Evolutionary conservation across 768 basidiomycete species (phyloP), one percentile per base, ranked within the genome.

Genomic region (Mycena pura): DNA sequence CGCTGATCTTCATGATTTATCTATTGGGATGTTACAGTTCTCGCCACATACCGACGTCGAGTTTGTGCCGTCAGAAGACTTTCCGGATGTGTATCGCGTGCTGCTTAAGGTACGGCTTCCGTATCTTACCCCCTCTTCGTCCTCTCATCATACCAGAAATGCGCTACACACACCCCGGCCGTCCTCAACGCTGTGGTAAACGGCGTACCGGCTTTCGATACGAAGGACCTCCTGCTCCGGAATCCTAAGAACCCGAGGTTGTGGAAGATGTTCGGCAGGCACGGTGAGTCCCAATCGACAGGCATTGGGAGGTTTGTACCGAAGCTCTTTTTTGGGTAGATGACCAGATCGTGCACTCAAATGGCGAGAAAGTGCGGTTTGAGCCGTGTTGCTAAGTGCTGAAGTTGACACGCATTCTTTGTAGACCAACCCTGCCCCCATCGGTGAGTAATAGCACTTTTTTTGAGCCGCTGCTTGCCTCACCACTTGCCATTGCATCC

Each of bases 261-360:
- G 27, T 82, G 73, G 71, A 76, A 69, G 51, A 64, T 83, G 2
- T 74, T 69, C 46, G 81, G 83, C 3, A 72, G 83, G 2, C 43
- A 29, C 21, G 59, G 59, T 54, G 40, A 43, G 34, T 22, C 21
- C 3, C 13, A 21, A 13, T n/a, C 10, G 13, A 32, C 14, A 13
- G 29, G 21, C 31, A 25, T 15, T 6, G 15, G n/a, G 15, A 28
- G 7, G 19, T 32, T 15, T 24, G 5, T 15, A 5, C 32, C 29
- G 8, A 32, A 17, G n/a, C 5, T 19, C 19, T 8, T 10, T 15
- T 21, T 2, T n/a, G n/a, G 8, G 48, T 22, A 17, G 80, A 83
- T 58, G 81, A 83, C 55, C 80, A 80, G 57, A 80, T 82, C 53
- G 74, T 80, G 66, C 74, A 79, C 32, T 74, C 72, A 3, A 80